Conservation (phyloP, 371 early-diverging fungal genomes). For the Gilbertella persicaria region DNA sequence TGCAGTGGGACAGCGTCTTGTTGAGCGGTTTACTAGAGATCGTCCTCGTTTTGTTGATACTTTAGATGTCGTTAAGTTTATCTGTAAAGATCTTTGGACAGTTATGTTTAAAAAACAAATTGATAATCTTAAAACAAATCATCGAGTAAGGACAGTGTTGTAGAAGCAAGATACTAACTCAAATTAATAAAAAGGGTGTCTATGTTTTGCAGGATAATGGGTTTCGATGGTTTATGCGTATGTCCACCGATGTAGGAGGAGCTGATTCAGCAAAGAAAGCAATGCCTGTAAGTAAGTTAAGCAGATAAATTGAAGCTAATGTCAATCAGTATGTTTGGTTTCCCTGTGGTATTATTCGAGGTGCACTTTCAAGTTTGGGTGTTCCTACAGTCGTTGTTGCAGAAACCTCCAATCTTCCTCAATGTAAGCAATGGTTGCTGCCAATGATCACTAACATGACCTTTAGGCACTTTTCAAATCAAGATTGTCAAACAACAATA, state of each 20-base stretch:
- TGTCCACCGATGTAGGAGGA: slow-evolving; percentile 79
- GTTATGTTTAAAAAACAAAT: slow-evolving; percentile 93
- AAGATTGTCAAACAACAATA: slow-evolving; percentile 65
- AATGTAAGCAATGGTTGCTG: no score
- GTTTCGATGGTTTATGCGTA: slow-evolving; percentile 90
- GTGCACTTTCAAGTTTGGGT: slow-evolving; percentile 88
- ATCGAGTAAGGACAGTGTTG: slow-evolving; percentile 63
- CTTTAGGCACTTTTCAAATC: slow-evolving; percentile 81
- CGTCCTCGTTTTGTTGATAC: slow-evolving; percentile 86
- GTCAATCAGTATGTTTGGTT: slow-evolving; percentile 81
- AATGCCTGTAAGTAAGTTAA: slow-evolving; percentile 61
- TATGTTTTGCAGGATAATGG: slow-evolving; percentile 97
- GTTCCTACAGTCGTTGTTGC: slow-evolving; percentile 85
- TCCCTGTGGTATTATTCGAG: slow-evolving; percentile 94
- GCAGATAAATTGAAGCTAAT: background rate
- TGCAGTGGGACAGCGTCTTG: slow-evolving; percentile 84
- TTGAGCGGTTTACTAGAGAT: slow-evolving; percentile 85
- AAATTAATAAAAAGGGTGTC: slow-evolving; percentile 70
- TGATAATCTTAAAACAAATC: slow-evolving; percentile 97
- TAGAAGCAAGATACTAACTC: background rate
- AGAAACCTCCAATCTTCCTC: slow-evolving; percentile 85
- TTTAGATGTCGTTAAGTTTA: slow-evolving; percentile 94
- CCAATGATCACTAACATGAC: no score
- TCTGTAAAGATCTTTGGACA: slow-evolving; percentile 97
- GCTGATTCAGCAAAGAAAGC: slow-evolving; percentile 81